Percentiles rank a stretch among this genome's conserved stretches.
phyloP scores from a whole-genome alignment of 345 rosid genomes.

The Populus alba region DNA sequence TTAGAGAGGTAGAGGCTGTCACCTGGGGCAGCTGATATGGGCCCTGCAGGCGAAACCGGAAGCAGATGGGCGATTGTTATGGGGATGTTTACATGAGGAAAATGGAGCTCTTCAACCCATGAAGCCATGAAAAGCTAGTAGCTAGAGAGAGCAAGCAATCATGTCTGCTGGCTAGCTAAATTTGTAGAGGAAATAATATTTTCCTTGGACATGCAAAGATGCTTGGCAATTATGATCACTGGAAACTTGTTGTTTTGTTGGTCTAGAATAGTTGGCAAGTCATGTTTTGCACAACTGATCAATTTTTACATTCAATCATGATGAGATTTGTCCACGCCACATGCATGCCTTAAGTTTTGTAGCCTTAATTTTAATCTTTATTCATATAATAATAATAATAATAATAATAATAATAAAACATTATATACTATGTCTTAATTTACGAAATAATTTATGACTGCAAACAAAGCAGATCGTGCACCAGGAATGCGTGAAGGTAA shows the following conservation, averaged over 20 bases:
- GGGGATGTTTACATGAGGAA: slow-evolving; percentile 47
- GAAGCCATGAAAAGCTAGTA: slow-evolving; percentile 44
- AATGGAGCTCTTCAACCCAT: slow-evolving; percentile 61
- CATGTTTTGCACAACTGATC: slow-evolving; percentile 21
- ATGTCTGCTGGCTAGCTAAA: neutral
- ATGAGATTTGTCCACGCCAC: neutral
- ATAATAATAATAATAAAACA: neutral
- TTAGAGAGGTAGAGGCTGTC: slow-evolving; percentile 78
- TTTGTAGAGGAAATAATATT: slow-evolving; percentile 18
- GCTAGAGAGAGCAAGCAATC: neutral
- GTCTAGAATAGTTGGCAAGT: slow-evolving; percentile 30
- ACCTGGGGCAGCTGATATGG: slow-evolving; percentile 44
- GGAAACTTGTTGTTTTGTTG: slow-evolving; percentile 24
- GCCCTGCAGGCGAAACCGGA: slow-evolving; percentile 53
- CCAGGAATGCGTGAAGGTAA: neutral
- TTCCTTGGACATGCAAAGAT: slow-evolving; percentile 18
- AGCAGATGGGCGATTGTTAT: slow-evolving; percentile 31
- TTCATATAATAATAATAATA: neutral
- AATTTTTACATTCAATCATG: neutral
- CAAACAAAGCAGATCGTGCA: neutral
- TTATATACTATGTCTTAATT: neutral
- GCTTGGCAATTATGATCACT: neutral
- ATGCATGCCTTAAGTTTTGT: too few relatives aligned
- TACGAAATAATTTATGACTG: neutral
- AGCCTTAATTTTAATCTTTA: neutral